Evolutionary conservation across 169 alveolate species (phyloP), one percentile per base, ranked within the genome.

Genomic region (Eimeria sp.): DNA sequence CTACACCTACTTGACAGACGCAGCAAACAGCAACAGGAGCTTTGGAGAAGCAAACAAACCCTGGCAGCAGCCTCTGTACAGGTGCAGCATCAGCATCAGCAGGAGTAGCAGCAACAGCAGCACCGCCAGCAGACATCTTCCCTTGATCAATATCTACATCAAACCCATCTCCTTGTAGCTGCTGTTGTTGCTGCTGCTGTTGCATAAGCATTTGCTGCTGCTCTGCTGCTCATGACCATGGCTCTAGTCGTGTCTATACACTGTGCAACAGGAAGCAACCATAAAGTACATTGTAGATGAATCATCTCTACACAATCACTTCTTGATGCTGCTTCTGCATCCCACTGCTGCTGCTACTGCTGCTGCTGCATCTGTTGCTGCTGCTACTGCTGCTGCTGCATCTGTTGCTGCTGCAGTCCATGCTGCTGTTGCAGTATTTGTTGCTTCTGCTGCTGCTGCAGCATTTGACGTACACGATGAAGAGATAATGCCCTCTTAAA

Each of bases 221-320:
- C 40, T 34, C 3, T 34, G 40, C 40, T 34, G 40, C 45, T 47
- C 82, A 27, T 16, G 14, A 14, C 96, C 97, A 97, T 25, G 83
- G 97, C 96, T 65, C 98, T 96, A 94, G 95, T 70, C 67, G 27
- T 76, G 83, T 96, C 97, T 61, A 20, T 76, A 54, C 80, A 97
- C 58, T 47, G 27, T 87, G 83, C 92, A 89, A 34, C 97, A 80
- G 95, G 97, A 49, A 91, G 84, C 97, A 97, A 65, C 94, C 96
- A 94, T 47, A 94, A 86, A 0, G 96, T 94, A 54, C 96, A 94
- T 87, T 49, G 72, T 49, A 94, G 80, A 75, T 94, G 96, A 67
- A 94, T 78, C 96, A 87, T 87, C 9, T 87, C 75, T 58, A 49
- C 80, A 78, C 75, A 13, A 78, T 54, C 40, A 58, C 67, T 43